These are phyloP conservation scores for Psilocybe cyanescens DNA, from an alignment of 768 basidiomycete species.

Conservation along the genomic window DNA sequence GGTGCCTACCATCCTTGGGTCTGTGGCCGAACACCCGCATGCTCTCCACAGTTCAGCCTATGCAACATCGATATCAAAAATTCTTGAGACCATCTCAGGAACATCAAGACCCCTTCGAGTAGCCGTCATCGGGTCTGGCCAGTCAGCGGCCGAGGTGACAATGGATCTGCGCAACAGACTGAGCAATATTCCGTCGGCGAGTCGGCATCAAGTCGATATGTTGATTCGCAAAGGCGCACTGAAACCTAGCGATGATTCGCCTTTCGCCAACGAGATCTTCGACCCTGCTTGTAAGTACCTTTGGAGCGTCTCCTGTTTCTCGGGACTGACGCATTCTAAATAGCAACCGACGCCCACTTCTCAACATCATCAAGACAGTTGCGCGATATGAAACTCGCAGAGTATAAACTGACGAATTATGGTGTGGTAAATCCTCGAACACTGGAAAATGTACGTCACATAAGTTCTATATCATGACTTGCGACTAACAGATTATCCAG, in stretches of 20 bases:
- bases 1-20: slow-evolving; percentile 41
- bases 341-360: slow-evolving; percentile 47
- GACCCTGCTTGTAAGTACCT: slow-evolving; percentile 45
- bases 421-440: slow-evolving; percentile 55
- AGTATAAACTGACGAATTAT: slow-evolving; percentile 56
- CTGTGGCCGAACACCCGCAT: slow-evolving; percentile 35
- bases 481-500: slow-evolving; percentile 26
- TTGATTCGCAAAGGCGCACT: slow-evolving; percentile 54
- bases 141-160: slow-evolving; percentile 51
- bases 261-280: slow-evolving; percentile 59
- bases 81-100: slow-evolving; percentile 32
- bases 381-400: slow-evolving; percentile 39
- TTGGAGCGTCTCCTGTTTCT: not conserved
- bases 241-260: slow-evolving; percentile 55
- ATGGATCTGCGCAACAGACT: slow-evolving; percentile 47
- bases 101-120: slow-evolving; percentile 36
- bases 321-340: not conserved
- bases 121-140: slow-evolving; percentile 52
- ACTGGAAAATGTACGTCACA: slow-evolving; percentile 38
- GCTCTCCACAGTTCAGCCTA: slow-evolving; percentile 51
- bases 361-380: slow-evolving; percentile 36
- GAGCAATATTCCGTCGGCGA: slow-evolving; percentile 28
- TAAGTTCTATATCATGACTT: not conserved
- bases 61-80: slow-evolving; percentile 36
- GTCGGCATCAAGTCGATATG: slow-evolving; percentile 47